These are phyloP conservation scores for Saccharomycopsis sp. DNA, from an alignment of 805 yeast species.

Conservation along the genomic window DNA sequence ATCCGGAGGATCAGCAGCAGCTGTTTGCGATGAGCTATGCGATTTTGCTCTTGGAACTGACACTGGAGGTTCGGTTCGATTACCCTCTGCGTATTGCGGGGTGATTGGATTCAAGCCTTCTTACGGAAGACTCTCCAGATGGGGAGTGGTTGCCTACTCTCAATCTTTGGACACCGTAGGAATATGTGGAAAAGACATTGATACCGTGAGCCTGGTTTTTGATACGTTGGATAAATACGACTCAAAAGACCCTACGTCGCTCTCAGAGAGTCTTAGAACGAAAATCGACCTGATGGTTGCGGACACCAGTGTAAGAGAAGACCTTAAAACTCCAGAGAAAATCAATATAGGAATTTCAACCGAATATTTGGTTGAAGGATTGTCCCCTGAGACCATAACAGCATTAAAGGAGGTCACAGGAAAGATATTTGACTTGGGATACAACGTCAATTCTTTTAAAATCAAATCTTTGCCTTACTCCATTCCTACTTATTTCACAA, in stretches of 20 bases:
- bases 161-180: conserved; percentile 96
- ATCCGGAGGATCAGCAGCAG: conserved; percentile 94
- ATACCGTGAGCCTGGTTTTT: conserved; percentile 43
- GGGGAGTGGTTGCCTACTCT: conserved; percentile 91
- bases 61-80: conserved; percentile 93
- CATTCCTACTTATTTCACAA: conserved; percentile 76
- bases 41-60: conserved; percentile 88
- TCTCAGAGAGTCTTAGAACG: conserved; percentile 34
- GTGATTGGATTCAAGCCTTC: conserved; percentile 87
- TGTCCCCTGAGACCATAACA: conserved; percentile 40
- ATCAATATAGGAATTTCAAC: conserved; percentile 65
- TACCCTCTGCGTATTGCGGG: conserved; percentile 87
- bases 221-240: conserved; percentile 55
- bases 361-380: conserved; percentile 55
- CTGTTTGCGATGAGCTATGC: conserved; percentile 65
- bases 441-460: conserved; percentile 55
- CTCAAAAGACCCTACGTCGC: conserved; percentile 71
- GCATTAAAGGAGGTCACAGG: conserved; percentile 43
- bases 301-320: conserved; percentile 13
- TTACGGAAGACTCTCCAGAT: conserved; percentile 84
- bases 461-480: conserved; percentile 62
- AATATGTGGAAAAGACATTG: conserved; percentile 49
- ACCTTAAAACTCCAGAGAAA: conserved; percentile 14
- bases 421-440: conserved; percentile 42
- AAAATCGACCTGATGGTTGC: conserved; percentile 19